Base-by-base conservation (phyloP, 208 protist species). In the Leishmania tarentolae region DNA sequence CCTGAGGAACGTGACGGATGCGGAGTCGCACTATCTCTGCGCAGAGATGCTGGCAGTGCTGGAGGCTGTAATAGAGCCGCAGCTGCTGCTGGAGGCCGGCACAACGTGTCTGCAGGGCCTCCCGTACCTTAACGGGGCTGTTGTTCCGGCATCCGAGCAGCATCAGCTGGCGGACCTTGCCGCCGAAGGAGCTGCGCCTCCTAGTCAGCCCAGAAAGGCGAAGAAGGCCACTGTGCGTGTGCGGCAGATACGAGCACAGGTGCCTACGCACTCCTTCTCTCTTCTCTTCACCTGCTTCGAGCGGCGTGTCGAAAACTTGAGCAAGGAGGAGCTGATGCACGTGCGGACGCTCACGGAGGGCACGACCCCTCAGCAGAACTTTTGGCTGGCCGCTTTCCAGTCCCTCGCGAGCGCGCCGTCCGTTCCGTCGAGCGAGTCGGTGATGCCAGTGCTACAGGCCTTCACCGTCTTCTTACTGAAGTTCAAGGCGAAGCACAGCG, bases 381-480 rank as follows among this genome's bases (percentile, higher is more conserved):
- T 96, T 80, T 98, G 93, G 92, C 88, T 96, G 53, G 90, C 94
- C 31, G 89, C 93, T 40, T 77, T 98, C 57, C 82, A 98, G 40
- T 85, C 88, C 28, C 89, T 98, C 66, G 91, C 93, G 15, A 79
- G 83, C 19, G 83, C 88, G 59, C 85, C 87, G n/a, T 63, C 88
- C 28, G 81, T 93, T 50, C 94, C 93, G 65, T 85, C 94, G 42
- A 86, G 81, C 47, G 93, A 96, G 83, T 84, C 89, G 73, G 78
- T 95, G 40, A 83, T 85, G 78, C 90, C 94, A 21, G 91, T 96
- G 47, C 79, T 96, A 71, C 83, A 94, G 78, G 92, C 93, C 65
- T 98, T 94, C 88, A 90, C 83, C 6, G 86, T 89, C 50, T 96
- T 98, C 80, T 91, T 96, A 75, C 72, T 98, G 46, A 98, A 98